Base-by-base conservation (phyloP, 192 early-diverging fungal genomes). In the Podila clonocystis region DNA sequence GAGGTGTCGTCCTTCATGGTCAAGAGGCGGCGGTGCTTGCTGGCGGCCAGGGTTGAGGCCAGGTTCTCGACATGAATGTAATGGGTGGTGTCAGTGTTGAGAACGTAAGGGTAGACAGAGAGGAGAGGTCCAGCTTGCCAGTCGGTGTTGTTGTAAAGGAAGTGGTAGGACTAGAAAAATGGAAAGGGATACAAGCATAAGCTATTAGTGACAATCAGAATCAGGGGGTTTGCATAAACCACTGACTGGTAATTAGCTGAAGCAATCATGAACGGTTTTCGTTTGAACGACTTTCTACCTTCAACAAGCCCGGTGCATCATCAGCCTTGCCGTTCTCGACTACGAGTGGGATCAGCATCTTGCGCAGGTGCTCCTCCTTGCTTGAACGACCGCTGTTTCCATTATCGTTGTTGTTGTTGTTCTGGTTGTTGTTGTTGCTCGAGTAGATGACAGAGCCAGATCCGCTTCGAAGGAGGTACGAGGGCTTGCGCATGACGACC, bases 91-190 rank as follows among this genome's bases (percentile, higher is more conserved):
- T 80, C 77, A 5, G 70, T 80, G n/a, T 65, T 73, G 5, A 80
- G 58, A 4, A 80, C 64, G 50, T 72, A 80, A 1, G 77, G 70
- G 20, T 80, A 73, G 29, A 70, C 72, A 4, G 68, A 65, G n/a
- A 73, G 50, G 22, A 73, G 68, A 3, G 77, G 77, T 36, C 77
- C 77, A 22, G 77, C 77, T 52, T 69, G 63, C 77, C 68, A 73
- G 20, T 73, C 72, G 33, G 77, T 73, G 62, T 80, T 80, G 52
- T 80, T 80, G 70, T 80, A 73, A 17, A 80, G n/a, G 52, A 80
- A 80, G 29, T 80, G 62, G 34, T 73, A 80, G 0, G 77, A 65
- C 77, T 80, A 73, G 1, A 41, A 9, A 41, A 41, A 45, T 15
- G 41, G 7, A 26, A 29, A 61, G 49, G 19, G 26, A 26, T 7